These are phyloP conservation scores for Psilocybe azurescens DNA, from an alignment of 768 basidiomycete species.

Conservation along the genomic window DNA sequence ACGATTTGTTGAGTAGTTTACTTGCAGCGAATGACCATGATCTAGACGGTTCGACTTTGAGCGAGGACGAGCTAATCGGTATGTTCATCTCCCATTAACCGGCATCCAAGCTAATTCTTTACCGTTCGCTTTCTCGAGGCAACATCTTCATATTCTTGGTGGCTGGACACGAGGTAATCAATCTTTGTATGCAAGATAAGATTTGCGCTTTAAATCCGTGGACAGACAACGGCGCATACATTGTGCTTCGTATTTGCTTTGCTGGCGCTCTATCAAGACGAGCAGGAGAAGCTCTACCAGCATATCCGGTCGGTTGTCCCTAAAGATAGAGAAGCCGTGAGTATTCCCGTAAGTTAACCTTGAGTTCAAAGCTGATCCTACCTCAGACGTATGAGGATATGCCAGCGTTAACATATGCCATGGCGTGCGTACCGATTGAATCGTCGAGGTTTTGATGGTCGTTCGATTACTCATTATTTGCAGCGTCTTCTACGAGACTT, in stretches of 20 bases:
- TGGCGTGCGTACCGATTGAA: slow-evolving; percentile 28
- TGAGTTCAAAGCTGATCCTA: not conserved
- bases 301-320: slow-evolving; percentile 39
- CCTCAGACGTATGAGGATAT: slow-evolving; percentile 46
- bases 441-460: not conserved
- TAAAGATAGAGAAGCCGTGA: slow-evolving; percentile 36
- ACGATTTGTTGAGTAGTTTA: slow-evolving; percentile 58
- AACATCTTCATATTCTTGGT: slow-evolving; percentile 55
- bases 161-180: slow-evolving; percentile 63
- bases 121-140: slow-evolving; percentile 25
- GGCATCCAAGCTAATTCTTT: not conserved
- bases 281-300: slow-evolving; percentile 48
- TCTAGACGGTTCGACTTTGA: slow-evolving; percentile 35
- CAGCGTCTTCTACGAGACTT: slow-evolving; percentile 51
- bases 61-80: slow-evolving; percentile 49
- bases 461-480: not conserved
- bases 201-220: slow-evolving; percentile 42
- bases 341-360: not conserved
- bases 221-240: slow-evolving; percentile 42
- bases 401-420: slow-evolving; percentile 40
- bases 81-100: not conserved
- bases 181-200: slow-evolving; percentile 36
- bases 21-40: slow-evolving; percentile 54
- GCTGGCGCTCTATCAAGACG: slow-evolving; percentile 47
- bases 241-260: slow-evolving; percentile 41